Evolutionary conservation across 139 green algal genomes (phyloP).

Genomic region (Ettlia oleoabundans): DNA sequence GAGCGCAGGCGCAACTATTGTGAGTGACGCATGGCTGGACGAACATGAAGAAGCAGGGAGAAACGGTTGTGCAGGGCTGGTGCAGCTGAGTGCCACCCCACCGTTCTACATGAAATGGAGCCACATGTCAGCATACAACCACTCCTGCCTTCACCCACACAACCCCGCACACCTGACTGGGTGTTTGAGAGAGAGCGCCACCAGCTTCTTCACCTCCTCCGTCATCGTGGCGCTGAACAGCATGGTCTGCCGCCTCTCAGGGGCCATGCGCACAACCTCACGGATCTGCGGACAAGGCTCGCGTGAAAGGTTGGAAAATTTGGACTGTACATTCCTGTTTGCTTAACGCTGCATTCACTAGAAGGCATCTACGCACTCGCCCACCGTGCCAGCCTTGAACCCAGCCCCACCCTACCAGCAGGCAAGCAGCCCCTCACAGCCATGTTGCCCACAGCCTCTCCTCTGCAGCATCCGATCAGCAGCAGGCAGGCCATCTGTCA

Average conservation of each 20-base stretch:
- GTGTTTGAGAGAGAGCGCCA: conserved; percentile 75
- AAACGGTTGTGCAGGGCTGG: too few relatives aligned
- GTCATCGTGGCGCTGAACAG: conserved; percentile 87
- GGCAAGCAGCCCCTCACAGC: too few relatives aligned
- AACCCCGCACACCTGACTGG: conserved; percentile 64
- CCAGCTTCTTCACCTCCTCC: conserved; percentile 77
- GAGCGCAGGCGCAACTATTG: too few relatives aligned
- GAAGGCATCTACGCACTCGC: too few relatives aligned
- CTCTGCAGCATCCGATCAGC: too few relatives aligned
- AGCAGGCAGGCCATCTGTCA: too few relatives aligned
- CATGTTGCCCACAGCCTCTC: too few relatives aligned
- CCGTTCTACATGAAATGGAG: neutral
- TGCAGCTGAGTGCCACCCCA: neutral
- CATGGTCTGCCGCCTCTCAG: conserved; percentile 93
- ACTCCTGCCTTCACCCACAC: neutral
- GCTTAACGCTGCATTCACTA: too few relatives aligned
- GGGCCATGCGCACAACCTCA: conserved; percentile 87
- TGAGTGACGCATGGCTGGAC: too few relatives aligned
- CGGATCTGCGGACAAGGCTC: conserved; percentile 62
- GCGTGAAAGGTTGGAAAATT: neutral
- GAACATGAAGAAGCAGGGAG: too few relatives aligned
- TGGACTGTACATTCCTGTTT: neutral
- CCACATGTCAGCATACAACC: neutral
- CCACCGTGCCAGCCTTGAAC: too few relatives aligned
- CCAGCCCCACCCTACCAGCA: too few relatives aligned